Conservation (phyloP, 2,329 filamentous ascomycete genomes). For the Fusarium acutatum region DNA sequence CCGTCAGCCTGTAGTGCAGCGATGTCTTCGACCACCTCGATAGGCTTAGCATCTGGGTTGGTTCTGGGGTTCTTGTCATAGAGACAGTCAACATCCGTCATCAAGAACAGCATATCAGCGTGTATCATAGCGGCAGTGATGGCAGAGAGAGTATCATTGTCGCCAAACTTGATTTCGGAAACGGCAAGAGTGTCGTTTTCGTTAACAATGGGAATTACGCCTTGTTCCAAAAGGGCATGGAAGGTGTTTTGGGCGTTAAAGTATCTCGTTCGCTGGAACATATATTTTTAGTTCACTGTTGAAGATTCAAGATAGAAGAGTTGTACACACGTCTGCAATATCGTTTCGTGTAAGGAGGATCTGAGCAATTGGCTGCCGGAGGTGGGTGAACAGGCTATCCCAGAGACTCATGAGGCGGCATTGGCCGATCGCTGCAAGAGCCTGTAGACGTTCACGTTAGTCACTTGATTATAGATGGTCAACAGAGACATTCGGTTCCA, state of each 20-base stretch:
- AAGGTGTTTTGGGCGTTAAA: slow-evolving; percentile 97
- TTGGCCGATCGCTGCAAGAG: slow-evolving; percentile 94
- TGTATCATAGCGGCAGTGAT: slow-evolving; percentile 98
- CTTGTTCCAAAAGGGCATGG: slow-evolving; percentile 88
- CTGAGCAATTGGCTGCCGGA: slow-evolving; percentile 91
- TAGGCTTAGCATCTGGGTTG: slow-evolving; percentile 85
- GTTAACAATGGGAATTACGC: slow-evolving; percentile 97
- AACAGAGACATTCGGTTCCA: slow-evolving; percentile 21
- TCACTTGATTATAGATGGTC: neutral
- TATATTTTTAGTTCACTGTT: neutral
- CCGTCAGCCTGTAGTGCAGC: slow-evolving; percentile 81
- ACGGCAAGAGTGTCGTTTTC: slow-evolving; percentile 98
- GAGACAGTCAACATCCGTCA: slow-evolving; percentile 98
- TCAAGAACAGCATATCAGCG: slow-evolving; percentile 94
- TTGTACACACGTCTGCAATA: slow-evolving; percentile 80
- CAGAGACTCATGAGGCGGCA: slow-evolving; percentile 94
- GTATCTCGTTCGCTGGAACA: slow-evolving; percentile 82
- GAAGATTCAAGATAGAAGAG: neutral
- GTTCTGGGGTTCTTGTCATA: slow-evolving; percentile 95
- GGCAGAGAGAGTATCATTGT: slow-evolving; percentile 96
- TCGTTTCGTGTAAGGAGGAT: slow-evolving; percentile 94
- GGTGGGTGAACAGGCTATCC: slow-evolving; percentile 90
- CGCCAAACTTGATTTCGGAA: slow-evolving; percentile 98
- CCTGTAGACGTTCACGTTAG: slow-evolving; percentile 54
- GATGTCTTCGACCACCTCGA: slow-evolving; percentile 93